Base-by-base conservation (phyloP, 345 rosid genomes). In the Camelina laxa region DNA sequence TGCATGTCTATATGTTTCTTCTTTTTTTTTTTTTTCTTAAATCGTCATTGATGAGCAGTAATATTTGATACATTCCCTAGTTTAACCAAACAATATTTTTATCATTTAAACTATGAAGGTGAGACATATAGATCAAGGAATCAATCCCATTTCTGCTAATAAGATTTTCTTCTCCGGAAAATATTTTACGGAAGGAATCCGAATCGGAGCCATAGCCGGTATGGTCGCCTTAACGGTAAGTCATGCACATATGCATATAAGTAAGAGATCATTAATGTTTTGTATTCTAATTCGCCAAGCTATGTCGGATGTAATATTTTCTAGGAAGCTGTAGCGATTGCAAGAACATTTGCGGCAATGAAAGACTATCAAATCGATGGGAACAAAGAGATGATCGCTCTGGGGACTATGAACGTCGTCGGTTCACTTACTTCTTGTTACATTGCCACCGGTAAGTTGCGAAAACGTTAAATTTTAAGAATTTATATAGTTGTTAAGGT, bases 351-450 rank as follows among this genome's bases (percentile, higher is more conserved):
- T 78, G 97, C 99, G 7, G 64, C 88, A 65, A 87, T 89, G 97
- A 92, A 95, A 67, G 96, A 95, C 75, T 92, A 95, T 74, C 92
- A 90, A 33, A 72, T 95, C 14, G 99, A 95, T 68, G 99, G 99
- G 24, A 95, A 92, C 88, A 95, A 90, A 80, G 97, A 95, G 82
- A 95, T 92, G 99, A 84, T 95, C 20, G 97, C 99, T 16, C 63
- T 95, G n/a, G 97, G 99, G 68, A 56, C 88, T 42, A 95, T 90
- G 99, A 95, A 95, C 17, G 21, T 95, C 7, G 85, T 77, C 6
- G 99, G 99, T n/a, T 95, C 99, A 24, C 73, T 95, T 81, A 88
- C 98, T 70, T 94, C 98, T 0, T 94, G 98, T 79, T 94, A 90
- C 70, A 93, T 94, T 22, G 85, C 97, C 62, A 94, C 98, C 10